A percentile compares a stretch with the other conserved stretches of the same genome.
phyloP scores from a whole-genome alignment of 2,329 filamentous ascomycete species.

The Huntiella moniliformis region DNA sequence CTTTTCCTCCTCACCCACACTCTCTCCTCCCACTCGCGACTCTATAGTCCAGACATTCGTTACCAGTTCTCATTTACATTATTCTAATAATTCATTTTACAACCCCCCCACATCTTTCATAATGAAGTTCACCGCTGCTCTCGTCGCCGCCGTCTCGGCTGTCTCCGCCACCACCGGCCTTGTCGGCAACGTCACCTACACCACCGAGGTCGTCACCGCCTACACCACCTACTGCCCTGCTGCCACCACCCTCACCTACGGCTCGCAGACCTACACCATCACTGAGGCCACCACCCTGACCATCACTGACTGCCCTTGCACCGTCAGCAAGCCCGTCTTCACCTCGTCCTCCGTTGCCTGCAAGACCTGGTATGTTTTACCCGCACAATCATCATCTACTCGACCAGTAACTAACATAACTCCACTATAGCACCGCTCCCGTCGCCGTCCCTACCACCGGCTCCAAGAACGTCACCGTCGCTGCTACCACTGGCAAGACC shows the following conservation, averaged over 20 bases:
- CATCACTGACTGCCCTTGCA: slow-evolving; percentile 57
- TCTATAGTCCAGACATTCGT: slow-evolving; percentile 12
- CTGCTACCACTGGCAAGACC: slow-evolving; percentile 14
- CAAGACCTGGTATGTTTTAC: slow-evolving; percentile 30
- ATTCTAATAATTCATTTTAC: slow-evolving; percentile 19
- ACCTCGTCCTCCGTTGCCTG: slow-evolving; percentile 33
- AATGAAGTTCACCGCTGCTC: slow-evolving; percentile 44
- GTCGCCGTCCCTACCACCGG: slow-evolving; percentile 9
- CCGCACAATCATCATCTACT: not conserved
- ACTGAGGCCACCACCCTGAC: slow-evolving; percentile 49
- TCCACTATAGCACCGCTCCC: slow-evolving; percentile 8
- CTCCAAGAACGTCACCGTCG: slow-evolving; percentile 13
- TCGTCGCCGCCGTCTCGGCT: slow-evolving; percentile 32
- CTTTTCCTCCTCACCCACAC: slow-evolving; percentile 29
- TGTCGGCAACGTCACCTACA: slow-evolving; percentile 31
- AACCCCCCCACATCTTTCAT: slow-evolving; percentile 33
- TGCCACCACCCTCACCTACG: slow-evolving; percentile 44
- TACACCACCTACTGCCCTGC: slow-evolving; percentile 57
- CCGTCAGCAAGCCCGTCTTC: slow-evolving; percentile 38
- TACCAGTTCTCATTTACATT: slow-evolving; percentile 20
- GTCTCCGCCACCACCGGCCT: slow-evolving; percentile 18
- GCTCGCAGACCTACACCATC: slow-evolving; percentile 49
- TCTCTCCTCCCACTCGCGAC: slow-evolving; percentile 18
- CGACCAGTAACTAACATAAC: not conserved
- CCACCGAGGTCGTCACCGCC: slow-evolving; percentile 46